A percentile compares a stretch with the other conserved stretches of the same genome.
These are phyloP conservation scores for Silene conica DNA, from an alignment of 148 eudicot species.

Conservation along the genomic window DNA sequence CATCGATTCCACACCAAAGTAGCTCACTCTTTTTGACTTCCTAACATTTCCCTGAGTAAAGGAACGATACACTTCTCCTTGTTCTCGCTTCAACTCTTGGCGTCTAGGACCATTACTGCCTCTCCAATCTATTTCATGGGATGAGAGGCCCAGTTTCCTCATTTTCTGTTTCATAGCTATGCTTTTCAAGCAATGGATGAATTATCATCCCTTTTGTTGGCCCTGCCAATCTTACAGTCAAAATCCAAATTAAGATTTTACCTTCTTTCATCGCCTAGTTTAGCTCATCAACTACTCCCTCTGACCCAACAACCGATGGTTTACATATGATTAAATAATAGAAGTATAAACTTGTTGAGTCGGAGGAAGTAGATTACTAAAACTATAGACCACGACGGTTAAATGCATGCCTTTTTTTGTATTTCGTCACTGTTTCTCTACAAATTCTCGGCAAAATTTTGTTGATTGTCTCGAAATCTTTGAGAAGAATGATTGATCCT, in stretches of 20 bases:
- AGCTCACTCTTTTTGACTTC: conserved; percentile 32
- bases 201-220: conserved; percentile 15
- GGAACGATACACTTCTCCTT: not conserved
- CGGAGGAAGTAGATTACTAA: too few relatives aligned
- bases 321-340: too few relatives aligned
- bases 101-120: not conserved
- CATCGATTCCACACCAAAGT: conserved; percentile 63
- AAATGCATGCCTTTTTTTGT: too few relatives aligned
- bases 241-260: not conserved
- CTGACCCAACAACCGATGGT: too few relatives aligned
- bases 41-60: conserved; percentile 8
- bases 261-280: too few relatives aligned
- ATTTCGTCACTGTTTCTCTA: not conserved
- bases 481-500: too few relatives aligned
- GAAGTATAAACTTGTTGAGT: too few relatives aligned
- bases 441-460: not conserved
- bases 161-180: conserved; percentile 20
- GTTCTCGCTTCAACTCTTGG: not conserved
- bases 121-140: not conserved
- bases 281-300: too few relatives aligned
- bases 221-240: conserved; percentile 16
- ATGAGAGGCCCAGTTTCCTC: conserved; percentile 10
- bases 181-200: not conserved
- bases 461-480: not conserved
- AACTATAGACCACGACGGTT: too few relatives aligned